Base-by-base conservation (phyloP, 257 asterid genomes). In the Penstemon newberryi region DNA sequence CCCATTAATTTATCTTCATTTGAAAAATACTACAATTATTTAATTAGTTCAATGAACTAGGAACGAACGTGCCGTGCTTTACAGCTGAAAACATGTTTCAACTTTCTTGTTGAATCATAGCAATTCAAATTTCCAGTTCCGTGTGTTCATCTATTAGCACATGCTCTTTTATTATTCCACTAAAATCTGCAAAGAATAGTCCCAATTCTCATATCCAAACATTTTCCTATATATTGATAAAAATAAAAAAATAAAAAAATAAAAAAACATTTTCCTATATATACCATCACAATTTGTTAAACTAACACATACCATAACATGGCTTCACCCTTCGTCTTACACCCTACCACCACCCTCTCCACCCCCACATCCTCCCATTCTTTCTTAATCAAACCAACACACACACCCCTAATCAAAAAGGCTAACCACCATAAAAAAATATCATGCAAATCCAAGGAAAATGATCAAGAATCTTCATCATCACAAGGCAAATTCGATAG, bases 371-470 rank as follows among this genome's bases (percentile, higher is more conserved):
- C 33, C 33, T 25, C 33, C 33, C 70, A 78, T 5, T 57, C 69
- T 63, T 60, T 43, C 43, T 25, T 56, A 2, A 25, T 70, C 9
- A 85, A 79, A 46, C 82, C 79, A 25, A 65, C 60, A 0, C 78
- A 58, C 11, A 8, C 71, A 25, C 62, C 75, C 57, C 49, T 74
- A 0, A 44, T 11, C 65, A 67, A 38, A 66, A 81, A 73, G 1
- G 52, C 66, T 40, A 50, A 33, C 63, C 82, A 40, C 70, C 9
- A 45, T 54, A 54, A 55, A 51, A 82, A 70, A 3, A 78, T 88
- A 11, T 74, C 87, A 25, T 86, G 92, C 83, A 82, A 82, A 67
- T 72, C 90, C 72, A 45, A 38, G 1, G 54, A 78, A 11, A 69
- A 69, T 8, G 73, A 69, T 5, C 70, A 66, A 46, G 78, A 69